These are phyloP conservation scores for Scheffersomyces quercinus DNA, from an alignment of 1,139 yeast genomes.

Conservation along the genomic window DNA sequence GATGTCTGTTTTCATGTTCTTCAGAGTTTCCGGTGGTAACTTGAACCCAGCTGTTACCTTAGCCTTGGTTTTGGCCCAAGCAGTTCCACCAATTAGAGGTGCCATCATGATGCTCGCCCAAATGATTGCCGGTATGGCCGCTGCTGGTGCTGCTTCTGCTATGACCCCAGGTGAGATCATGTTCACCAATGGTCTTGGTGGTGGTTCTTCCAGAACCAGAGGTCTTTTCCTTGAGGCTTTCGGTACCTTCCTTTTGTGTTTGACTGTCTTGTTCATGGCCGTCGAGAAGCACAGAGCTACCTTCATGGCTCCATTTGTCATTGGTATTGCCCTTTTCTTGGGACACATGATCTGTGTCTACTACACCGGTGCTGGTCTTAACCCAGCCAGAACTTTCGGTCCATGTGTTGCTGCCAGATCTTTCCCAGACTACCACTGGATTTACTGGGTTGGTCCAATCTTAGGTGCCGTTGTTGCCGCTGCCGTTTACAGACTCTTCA, in stretches of 20 bases:
- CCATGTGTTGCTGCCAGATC: slow-evolving; percentile 71
- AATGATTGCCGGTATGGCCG: slow-evolving; percentile 85
- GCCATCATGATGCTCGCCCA: slow-evolving; percentile 65
- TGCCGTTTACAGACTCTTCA: slow-evolving; percentile 67
- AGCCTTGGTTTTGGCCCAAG: slow-evolving; percentile 67
- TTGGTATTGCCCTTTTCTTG: slow-evolving; percentile 79
- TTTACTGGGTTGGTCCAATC: slow-evolving; percentile 87
- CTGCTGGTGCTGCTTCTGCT: slow-evolving; percentile 87
- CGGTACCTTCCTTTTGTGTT: slow-evolving; percentile 71
- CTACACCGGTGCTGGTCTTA: slow-evolving; percentile 90
- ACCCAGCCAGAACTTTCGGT: slow-evolving; percentile 90
- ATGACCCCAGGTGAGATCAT: slow-evolving; percentile 82
- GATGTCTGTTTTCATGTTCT: slow-evolving; percentile 72
- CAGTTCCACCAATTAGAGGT: slow-evolving; percentile 74
- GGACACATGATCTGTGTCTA: slow-evolving; percentile 81
- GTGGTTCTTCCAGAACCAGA: slow-evolving; percentile 70
- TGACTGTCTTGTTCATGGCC: slow-evolving; percentile 79
- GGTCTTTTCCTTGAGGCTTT: slow-evolving; percentile 84
- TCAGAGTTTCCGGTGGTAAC: slow-evolving; percentile 86
- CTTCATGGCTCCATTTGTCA: slow-evolving; percentile 77
- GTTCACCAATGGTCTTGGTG: slow-evolving; percentile 73
- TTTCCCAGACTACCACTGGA: slow-evolving; percentile 88
- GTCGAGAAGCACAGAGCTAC: slow-evolving; percentile 81
- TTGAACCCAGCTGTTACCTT: slow-evolving; percentile 88
- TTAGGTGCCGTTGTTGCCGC: slow-evolving; percentile 69